Evolutionary conservation across 2,329 filamentous ascomycete genomes (phyloP), one percentile per base, ranked within the genome.

Genomic region (Mycosphaerella sp.): DNA sequence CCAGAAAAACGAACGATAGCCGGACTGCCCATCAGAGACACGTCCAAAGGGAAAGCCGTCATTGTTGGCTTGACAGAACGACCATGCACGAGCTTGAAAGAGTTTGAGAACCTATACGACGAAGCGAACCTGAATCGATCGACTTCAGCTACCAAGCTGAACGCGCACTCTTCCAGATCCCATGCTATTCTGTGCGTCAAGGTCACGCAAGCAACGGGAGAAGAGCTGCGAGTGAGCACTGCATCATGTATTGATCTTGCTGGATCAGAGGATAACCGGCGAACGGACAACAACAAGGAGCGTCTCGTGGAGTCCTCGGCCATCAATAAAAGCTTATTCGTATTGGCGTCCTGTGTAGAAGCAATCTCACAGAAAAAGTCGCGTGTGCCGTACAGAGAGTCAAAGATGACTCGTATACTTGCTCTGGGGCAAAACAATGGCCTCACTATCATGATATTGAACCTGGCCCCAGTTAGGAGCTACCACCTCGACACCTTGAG

Each of bases 251-350:
- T 97, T 70, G 92, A 97, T 72, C 78, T 97, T 64, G 92, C 92
- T 53, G 92, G 92, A 40, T 96, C 91, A 1, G 93, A 97, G 72
- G 92, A 97, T 71, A 97, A 97, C 69, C 81, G 92, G 46, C 80
- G 92, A 47, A 97, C 92, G 0, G 92, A 95, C 49, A 97, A 97
- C 70, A 89, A 85, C 64, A 93, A 91, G 69, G 90, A 95, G 70
- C 81, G 92, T 26, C 77, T 97, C 68, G 82, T 95, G n/a, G 92
- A 97, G 72, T 95, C 90, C 39, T 90, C 92, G 0, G 92, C 89
- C 66, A 97, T 97, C 76, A 97, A 97, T 79, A 97, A 96, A 75
- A 95, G 89, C 59, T 78, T 97, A 6, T 97, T 97, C 66, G 91
- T 96, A 14, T 75, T 97, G 46, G 92, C 89, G 42, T 90, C 95